Conservation (phyloP, 768 basidiomycete genomes). For the Nidularia pulvinata region DNA sequence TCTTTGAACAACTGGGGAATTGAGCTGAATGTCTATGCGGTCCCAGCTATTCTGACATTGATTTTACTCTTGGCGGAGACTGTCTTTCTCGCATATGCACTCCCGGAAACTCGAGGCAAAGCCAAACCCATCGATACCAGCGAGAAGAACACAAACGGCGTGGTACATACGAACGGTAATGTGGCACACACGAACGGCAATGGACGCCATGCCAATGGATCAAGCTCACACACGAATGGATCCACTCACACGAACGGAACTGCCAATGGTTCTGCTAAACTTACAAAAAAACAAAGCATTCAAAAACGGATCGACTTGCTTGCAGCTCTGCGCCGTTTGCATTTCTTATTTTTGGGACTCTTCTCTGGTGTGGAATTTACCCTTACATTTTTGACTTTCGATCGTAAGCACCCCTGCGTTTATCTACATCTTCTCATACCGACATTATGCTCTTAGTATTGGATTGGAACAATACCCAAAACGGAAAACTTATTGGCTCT, state of each 20-base stretch:
- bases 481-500: conserved; percentile 80
- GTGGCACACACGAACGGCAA: conserved; percentile 8
- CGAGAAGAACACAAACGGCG: not conserved
- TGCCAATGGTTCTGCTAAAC: conserved; percentile 20
- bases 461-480: conserved; percentile 89
- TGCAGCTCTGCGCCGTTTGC: conserved; percentile 59
- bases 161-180: conserved; percentile 1
- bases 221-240: conserved; percentile 11
- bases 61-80: conserved; percentile 81
- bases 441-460: conserved; percentile 49
- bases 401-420: conserved; percentile 50
- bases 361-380: conserved; percentile 99
- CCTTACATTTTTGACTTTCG: conserved; percentile 92
- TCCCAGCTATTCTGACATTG: conserved; percentile 85
- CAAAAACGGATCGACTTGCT: conserved; percentile 59
- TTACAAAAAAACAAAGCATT: conserved; percentile 22
- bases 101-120: conserved; percentile 86
- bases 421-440: not conserved
- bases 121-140: conserved; percentile 15
- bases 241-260: conserved; percentile 4
- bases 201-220: conserved; percentile 10
- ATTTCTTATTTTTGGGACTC: conserved; percentile 84
- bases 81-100: conserved; percentile 63
- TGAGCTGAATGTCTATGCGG: conserved; percentile 87
- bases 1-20: conserved; percentile 52